A percentile compares a stretch with the other conserved stretches of the same genome.
phyloP scores from a whole-genome alignment of 176 grass and related monocot species.

The Aegilops tauschii region DNA sequence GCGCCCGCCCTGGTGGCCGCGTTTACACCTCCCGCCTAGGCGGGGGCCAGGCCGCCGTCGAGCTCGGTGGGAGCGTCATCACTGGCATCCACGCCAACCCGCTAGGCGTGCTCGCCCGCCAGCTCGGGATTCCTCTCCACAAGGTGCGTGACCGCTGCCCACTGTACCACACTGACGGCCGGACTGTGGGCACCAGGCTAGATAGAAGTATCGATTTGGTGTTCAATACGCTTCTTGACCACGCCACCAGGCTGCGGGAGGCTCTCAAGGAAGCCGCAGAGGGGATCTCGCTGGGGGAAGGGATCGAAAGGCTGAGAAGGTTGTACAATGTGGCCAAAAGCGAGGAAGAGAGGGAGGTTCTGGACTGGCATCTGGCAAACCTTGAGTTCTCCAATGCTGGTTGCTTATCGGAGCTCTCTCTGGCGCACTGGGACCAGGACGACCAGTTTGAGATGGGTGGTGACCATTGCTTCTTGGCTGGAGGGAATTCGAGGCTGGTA shows the following conservation, averaged over 20 bases:
- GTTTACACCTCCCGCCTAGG: constrained; percentile 64
- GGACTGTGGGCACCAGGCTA: constrained; percentile 38
- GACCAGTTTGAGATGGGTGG: constrained; percentile 92
- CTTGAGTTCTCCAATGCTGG: constrained; percentile 93
- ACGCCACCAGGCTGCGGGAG: constrained; percentile 65
- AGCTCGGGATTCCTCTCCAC: constrained; percentile 81
- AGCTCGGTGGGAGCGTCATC: constrained; percentile 90
- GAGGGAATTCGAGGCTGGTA: constrained; percentile 73
- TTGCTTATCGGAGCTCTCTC: constrained; percentile 72
- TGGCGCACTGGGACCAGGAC: constrained; percentile 91
- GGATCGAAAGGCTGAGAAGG: constrained; percentile 66
- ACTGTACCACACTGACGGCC: constrained; percentile 67
- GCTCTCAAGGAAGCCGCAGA: constrained; percentile 47
- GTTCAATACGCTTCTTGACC: constrained; percentile 88
- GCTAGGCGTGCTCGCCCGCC: constrained; percentile 80
- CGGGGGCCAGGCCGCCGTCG: constrained; percentile 45
- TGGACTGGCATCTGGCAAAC: constrained; percentile 95
- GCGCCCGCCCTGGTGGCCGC: constrained; percentile 74
- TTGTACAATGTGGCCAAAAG: constrained; percentile 63
- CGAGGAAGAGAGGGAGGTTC: constrained; percentile 55
- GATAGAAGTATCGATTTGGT: constrained; percentile 58
- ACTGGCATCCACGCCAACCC: constrained; percentile 96
- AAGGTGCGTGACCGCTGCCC: constrained; percentile 86
- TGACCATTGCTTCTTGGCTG: constrained; percentile 91
- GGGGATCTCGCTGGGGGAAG: constrained; percentile 70